Conservation (phyloP, 805 yeast genomes). For the Candida succiphila region DNA sequence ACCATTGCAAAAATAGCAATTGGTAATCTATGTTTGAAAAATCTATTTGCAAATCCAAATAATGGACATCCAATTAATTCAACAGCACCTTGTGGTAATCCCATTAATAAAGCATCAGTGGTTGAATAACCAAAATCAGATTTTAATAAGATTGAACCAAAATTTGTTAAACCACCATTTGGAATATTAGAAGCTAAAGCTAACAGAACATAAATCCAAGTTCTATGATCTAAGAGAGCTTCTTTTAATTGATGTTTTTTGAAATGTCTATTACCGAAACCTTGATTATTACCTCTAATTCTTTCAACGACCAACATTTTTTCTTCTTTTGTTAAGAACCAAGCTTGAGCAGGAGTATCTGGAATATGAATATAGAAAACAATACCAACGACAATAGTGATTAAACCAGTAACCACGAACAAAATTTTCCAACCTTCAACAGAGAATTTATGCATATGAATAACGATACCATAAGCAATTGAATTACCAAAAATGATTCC, state of each 20-base stretch:
- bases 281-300: constrained; percentile 9
- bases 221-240: constrained; percentile 20
- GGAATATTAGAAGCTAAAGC: constrained; percentile 17
- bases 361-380: constrained; percentile 42
- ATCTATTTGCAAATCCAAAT: constrained; percentile 13
- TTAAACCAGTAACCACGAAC: constrained; percentile 49
- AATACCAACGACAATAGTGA: constrained; percentile 43
- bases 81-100: constrained; percentile 27
- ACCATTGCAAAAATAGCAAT: constrained; percentile 16
- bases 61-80: constrained; percentile 22
- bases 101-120: constrained; percentile 23
- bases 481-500: constrained; percentile 17
- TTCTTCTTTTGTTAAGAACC: constrained; percentile 28
- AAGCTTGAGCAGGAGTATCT: constrained; percentile 37
- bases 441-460: constrained; percentile 26
- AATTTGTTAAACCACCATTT: constrained; percentile 33
- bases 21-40: constrained; percentile 22
- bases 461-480: constrained; percentile 19
- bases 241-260: constrained; percentile 18
- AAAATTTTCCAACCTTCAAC: constrained; percentile 51
- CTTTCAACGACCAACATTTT: constrained; percentile 24
- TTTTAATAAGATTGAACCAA: constrained; percentile 28
- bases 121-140: constrained; percentile 23
- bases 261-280: constrained; percentile 18
- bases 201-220: constrained; percentile 31